Evolutionary conservation across 139 green algal genomes (phyloP).

Genomic region (Chlamydomonas sphaeroides): DNA sequence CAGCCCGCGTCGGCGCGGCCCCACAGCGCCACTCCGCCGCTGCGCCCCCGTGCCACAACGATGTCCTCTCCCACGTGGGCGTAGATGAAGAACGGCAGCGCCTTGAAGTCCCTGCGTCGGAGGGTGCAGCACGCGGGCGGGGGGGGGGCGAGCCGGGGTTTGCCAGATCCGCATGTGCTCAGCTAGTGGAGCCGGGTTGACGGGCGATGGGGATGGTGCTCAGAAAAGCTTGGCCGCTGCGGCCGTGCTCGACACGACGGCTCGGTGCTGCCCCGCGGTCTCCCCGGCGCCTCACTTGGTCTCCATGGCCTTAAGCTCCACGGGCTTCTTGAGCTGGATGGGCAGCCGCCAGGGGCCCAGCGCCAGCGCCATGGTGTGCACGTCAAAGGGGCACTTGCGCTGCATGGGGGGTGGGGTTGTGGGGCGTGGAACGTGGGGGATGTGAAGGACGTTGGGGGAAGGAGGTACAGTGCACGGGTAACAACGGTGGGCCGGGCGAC

Average conservation of each 20-base stretch:
- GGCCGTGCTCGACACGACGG: no score
- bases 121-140: no score
- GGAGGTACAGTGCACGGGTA: no score
- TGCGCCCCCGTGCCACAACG: conserved; percentile 42
- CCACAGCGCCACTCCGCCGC: conserved; percentile 62
- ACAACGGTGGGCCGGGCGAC: no score
- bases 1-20: no score
- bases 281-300: conserved; percentile 46
- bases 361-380: conserved; percentile 53
- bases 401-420: not conserved
- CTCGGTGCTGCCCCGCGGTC: no score
- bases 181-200: not conserved
- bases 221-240: no score
- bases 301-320: conserved; percentile 34
- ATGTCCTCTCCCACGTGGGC: conserved; percentile 55
- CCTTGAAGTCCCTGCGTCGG: conserved; percentile 51
- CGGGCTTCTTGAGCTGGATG: conserved; percentile 59
- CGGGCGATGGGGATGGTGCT: not conserved
- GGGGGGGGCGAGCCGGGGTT: not conserved
- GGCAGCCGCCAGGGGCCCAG: conserved; percentile 53
- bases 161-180: no score
- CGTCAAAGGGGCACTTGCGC: conserved; percentile 57
- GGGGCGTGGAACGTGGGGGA: no score
- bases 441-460: no score
- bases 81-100: conserved; percentile 71